phyloP scores from a whole-genome alignment of 2,329 filamentous ascomycete species.

The Pochonia chlamydosporia region DNA sequence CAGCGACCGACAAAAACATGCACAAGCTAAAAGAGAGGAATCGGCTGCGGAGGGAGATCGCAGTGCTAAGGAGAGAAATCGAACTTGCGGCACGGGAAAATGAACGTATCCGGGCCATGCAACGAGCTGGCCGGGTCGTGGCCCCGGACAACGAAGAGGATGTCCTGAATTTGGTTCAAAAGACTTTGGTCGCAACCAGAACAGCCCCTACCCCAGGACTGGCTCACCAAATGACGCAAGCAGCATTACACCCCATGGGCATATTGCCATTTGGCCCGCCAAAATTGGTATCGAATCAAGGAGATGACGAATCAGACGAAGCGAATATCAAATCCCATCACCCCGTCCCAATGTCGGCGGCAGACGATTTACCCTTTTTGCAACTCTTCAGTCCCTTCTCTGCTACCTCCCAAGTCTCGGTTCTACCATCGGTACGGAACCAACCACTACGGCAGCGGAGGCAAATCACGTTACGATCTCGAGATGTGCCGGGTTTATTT shows the following conservation, averaged over 20 bases:
- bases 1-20: constrained; percentile 33
- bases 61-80: constrained; percentile 53
- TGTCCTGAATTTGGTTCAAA: constrained; percentile 34
- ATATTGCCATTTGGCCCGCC: constrained; percentile 46
- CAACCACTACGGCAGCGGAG: constrained; percentile 46
- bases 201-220: constrained; percentile 17
- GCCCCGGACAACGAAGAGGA: constrained; percentile 28
- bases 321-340: constrained; percentile 54
- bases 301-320: constrained; percentile 24
- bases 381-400: constrained; percentile 65
- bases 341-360: constrained; percentile 55
- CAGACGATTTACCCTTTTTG: constrained; percentile 63
- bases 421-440: constrained; percentile 30
- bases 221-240: constrained; percentile 39
- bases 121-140: constrained; percentile 31
- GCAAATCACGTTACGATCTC: constrained; percentile 43
- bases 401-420: constrained; percentile 49
- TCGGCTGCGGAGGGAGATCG: constrained; percentile 49
- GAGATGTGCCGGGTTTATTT: constrained; percentile 45
- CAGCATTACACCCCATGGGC: constrained; percentile 44
- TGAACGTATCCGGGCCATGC: constrained; percentile 40
- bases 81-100: constrained; percentile 52
- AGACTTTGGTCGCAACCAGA: constrained; percentile 32
- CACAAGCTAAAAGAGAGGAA: constrained; percentile 48
- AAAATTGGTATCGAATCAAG: constrained; percentile 15